Evolutionary conservation across 1,284 basidiomycete species (phyloP).

Genomic region (Lentinula novae-zelandiae): DNA sequence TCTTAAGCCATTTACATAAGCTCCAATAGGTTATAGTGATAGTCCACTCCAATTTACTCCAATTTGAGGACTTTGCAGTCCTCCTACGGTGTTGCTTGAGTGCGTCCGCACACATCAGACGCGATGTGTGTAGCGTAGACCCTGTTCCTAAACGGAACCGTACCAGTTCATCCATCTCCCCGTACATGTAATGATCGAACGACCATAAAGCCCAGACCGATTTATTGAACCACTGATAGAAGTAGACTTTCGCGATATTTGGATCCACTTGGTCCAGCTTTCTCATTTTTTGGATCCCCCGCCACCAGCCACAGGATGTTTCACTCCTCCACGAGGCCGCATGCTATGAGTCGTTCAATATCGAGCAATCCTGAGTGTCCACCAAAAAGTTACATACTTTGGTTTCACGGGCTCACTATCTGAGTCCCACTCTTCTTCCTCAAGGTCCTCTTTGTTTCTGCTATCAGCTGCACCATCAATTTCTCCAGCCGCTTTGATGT

Average conservation of each 20-base stretch:
- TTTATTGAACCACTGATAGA: neutral
- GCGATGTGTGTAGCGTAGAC: no score
- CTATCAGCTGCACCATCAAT: neutral
- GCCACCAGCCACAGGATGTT: neutral
- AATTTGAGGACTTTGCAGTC: no score
- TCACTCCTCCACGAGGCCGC: conserved; percentile 1
- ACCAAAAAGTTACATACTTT: neutral
- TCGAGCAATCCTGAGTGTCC: neutral
- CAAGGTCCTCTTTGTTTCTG: neutral
- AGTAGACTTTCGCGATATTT: neutral
- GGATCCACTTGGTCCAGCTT: neutral
- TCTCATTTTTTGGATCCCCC: neutral
- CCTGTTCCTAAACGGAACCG: neutral
- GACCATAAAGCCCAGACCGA: neutral
- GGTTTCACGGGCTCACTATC: neutral
- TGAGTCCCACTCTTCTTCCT: conserved; percentile 5
- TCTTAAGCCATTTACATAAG: no score
- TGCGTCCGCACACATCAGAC: no score
- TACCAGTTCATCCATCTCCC: neutral
- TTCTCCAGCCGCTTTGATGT: neutral
- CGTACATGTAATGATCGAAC: neutral
- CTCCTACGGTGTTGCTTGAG: no score
- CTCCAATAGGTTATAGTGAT: no score
- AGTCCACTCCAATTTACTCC: no score
- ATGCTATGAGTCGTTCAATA: neutral